These are phyloP conservation scores for Kernera saxatilis DNA, from an alignment of 345 rosid species.

Conservation along the genomic window DNA sequence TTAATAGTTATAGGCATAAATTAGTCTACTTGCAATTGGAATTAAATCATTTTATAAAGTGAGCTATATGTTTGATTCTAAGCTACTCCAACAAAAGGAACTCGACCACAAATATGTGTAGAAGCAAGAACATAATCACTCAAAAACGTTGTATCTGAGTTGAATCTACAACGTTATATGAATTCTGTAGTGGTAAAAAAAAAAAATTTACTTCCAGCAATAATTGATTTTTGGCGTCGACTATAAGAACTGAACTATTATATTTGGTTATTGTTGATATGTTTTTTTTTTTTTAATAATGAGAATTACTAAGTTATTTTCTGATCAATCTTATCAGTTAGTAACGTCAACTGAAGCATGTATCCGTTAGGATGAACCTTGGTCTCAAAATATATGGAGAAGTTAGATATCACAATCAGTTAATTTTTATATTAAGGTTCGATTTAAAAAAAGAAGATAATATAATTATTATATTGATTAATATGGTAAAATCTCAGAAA, in stretches of 20 bases:
- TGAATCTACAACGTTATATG: neutral
- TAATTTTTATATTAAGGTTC: neutral
- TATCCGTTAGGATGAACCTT: neutral
- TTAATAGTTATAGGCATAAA: neutral
- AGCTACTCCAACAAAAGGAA: conserved; percentile 1
- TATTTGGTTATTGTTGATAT: no score
- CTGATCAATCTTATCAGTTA: no score
- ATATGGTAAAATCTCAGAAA: neutral
- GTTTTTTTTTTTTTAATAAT: no score
- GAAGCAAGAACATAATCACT: neutral
- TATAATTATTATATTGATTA: neutral
- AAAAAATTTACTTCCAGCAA: no score
- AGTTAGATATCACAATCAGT: neutral
- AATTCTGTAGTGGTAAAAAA: neutral
- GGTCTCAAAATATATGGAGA: neutral
- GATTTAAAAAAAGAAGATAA: no score
- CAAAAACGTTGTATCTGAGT: neutral
- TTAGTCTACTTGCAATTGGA: neutral
- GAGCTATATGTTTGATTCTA: neutral
- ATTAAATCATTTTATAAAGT: neutral
- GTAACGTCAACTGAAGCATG: no score
- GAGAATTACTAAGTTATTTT: no score
- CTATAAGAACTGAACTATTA: no score
- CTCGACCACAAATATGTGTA: neutral
- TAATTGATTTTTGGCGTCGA: no score